phyloP scores from a whole-genome alignment of 345 rosid species.

The Trapa bicornis region DNA sequence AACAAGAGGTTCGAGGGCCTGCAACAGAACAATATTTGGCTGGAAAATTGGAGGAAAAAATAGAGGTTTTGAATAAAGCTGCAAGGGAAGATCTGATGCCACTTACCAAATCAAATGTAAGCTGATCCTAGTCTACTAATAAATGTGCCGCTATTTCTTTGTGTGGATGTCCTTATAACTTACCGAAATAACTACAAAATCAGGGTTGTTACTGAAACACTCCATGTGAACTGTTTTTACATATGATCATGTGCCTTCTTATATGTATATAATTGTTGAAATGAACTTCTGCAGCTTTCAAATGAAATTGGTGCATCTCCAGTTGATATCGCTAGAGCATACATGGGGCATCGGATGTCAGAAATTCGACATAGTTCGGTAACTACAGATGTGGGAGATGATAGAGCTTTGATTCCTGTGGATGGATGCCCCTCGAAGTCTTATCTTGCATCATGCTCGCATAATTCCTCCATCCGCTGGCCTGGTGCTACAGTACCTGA shows the following conservation, averaged over 20 bases:
- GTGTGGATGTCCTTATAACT: not conserved
- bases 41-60: constrained; percentile 20
- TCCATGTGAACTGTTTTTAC: not conserved
- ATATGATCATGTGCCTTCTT: not conserved
- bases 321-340: constrained; percentile 70
- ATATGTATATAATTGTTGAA: not conserved
- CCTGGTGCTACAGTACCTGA: constrained; percentile 74
- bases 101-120: constrained; percentile 40
- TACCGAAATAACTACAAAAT: not conserved
- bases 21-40: constrained; percentile 20
- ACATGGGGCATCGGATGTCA: constrained; percentile 47
- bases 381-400: constrained; percentile 34
- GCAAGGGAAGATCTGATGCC: constrained; percentile 29
- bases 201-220: not conserved
- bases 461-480: constrained; percentile 56
- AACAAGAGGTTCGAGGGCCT: constrained; percentile 21
- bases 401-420: constrained; percentile 14
- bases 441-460: constrained; percentile 34
- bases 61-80: constrained; percentile 26
- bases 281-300: constrained; percentile 9
- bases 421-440: constrained; percentile 33
- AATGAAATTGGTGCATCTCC: constrained; percentile 60
- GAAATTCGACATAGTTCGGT: constrained; percentile 33
- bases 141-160: not conserved
- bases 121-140: constrained; percentile 12